Percentiles rank a stretch among this genome's conserved stretches.
phyloP scores from a whole-genome alignment of 495 filamentous ascomycete genomes.

The Penicillium verhagenii region DNA sequence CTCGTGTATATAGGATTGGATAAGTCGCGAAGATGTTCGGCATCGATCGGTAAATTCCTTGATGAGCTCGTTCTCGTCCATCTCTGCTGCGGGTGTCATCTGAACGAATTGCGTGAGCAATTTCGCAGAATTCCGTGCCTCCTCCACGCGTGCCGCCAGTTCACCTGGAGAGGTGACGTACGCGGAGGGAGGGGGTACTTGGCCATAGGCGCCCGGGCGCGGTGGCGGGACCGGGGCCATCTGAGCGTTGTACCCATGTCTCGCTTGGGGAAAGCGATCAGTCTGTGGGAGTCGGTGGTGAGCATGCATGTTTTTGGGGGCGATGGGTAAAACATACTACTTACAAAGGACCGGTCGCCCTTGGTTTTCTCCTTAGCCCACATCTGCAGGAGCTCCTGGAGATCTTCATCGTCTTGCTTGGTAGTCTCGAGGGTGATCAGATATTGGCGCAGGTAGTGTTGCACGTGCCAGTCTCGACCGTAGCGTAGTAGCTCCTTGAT shows the following conservation, averaged over 20 bases:
- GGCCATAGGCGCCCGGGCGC: background rate
- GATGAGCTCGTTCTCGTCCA: conserved; percentile 80
- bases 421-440: conserved; percentile 68
- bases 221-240: background rate
- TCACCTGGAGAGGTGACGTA: conserved; percentile 73
- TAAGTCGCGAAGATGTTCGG: conserved; percentile 67
- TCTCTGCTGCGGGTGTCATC: conserved; percentile 72
- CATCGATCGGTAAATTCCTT: conserved; percentile 91
- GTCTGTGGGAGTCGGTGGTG: background rate
- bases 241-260: background rate
- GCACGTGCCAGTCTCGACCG: conserved; percentile 70
- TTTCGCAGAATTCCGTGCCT: conserved; percentile 85
- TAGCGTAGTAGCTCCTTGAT: conserved; percentile 74
- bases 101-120: conserved; percentile 87
- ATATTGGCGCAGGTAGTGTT: conserved; percentile 82
- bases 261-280: conserved; percentile 5
- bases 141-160: conserved; percentile 78
- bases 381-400: conserved; percentile 68
- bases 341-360: conserved; percentile 14
- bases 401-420: conserved; percentile 70
- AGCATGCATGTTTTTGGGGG: background rate
- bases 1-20: conserved; percentile 80
- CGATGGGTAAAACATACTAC: background rate
- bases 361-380: conserved; percentile 82
- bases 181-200: conserved; percentile 35